Conservation (phyloP, 1,284 basidiomycete genomes). For the Fomitiporia mediterranea region DNA sequence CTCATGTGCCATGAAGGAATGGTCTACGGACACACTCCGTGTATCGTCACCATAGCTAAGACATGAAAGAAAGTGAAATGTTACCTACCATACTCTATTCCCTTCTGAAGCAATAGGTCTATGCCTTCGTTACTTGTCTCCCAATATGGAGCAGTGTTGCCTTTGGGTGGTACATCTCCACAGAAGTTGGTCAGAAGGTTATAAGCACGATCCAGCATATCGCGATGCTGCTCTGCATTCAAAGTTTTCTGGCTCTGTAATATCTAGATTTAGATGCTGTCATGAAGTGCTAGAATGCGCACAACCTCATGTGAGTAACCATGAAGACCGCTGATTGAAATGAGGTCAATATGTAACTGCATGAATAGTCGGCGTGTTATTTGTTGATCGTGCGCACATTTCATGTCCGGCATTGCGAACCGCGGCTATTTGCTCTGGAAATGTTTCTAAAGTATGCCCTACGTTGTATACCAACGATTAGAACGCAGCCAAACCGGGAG, state of each 20-base stretch:
- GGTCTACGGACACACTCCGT: conserved; percentile 45
- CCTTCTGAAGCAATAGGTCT: conserved; percentile 63
- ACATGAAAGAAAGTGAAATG: no score
- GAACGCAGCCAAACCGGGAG: neutral
- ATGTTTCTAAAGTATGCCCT: conserved; percentile 69
- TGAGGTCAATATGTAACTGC: neutral
- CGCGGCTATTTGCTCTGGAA: conserved; percentile 59
- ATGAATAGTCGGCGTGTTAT: neutral
- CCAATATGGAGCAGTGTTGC: conserved; percentile 76
- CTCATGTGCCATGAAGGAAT: conserved; percentile 65
- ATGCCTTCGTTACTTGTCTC: conserved; percentile 69
- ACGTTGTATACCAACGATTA: neutral
- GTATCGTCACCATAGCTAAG: no score
- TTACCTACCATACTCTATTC: conserved; percentile 63
- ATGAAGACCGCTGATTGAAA: conserved; percentile 51
- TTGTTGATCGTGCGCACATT: conserved; percentile 37
- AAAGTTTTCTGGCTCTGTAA: conserved; percentile 58
- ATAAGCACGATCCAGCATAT: conserved; percentile 67
- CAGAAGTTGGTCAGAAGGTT: conserved; percentile 66
- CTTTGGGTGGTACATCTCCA: conserved; percentile 60
- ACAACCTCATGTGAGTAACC: conserved; percentile 71
- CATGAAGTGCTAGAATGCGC: neutral
- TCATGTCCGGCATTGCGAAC: conserved; percentile 69
- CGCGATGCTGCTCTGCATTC: conserved; percentile 63
- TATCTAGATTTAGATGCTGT: neutral